phyloP scores from a whole-genome alignment of 2,329 filamentous ascomycete genomes.

The Sclerotinia minor region DNA sequence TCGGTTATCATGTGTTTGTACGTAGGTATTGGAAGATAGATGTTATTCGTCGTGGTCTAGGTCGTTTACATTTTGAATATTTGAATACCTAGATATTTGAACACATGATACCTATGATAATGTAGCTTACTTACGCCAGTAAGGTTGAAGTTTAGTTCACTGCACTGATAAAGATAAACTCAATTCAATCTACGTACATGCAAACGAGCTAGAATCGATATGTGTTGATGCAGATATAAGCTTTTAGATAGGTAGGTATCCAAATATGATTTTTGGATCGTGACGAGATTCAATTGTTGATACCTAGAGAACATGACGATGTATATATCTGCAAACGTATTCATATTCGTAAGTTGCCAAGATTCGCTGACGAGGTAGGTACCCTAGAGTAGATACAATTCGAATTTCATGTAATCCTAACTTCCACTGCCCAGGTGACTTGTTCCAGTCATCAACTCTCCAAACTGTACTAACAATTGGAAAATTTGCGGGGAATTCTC shows the following conservation, averaged over 20 bases:
- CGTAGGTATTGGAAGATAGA: no score
- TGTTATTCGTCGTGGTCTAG: no score
- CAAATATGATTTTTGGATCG: background rate
- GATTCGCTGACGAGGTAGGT: conserved; percentile 2
- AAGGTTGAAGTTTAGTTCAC: no score
- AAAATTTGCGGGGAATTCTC: background rate
- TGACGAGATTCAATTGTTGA: background rate
- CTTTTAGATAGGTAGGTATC: background rate
- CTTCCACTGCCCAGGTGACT: no score
- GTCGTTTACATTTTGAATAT: no score
- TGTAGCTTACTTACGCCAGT: no score
- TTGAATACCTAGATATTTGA: no score
- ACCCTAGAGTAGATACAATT: background rate
- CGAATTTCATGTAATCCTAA: background rate
- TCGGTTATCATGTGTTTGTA: no score
- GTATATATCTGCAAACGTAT: conserved; percentile 13
- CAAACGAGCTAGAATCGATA: background rate
- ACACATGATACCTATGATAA: no score
- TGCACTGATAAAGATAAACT: no score
- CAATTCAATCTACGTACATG: background rate
- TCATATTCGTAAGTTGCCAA: conserved; percentile 7
- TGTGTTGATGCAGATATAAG: background rate
- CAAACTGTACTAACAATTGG: background rate
- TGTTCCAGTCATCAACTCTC: background rate
- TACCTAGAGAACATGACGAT: conserved; percentile 4